Conservation (phyloP, 139 green algal genomes). For the Tetraselmis striata region DNA sequence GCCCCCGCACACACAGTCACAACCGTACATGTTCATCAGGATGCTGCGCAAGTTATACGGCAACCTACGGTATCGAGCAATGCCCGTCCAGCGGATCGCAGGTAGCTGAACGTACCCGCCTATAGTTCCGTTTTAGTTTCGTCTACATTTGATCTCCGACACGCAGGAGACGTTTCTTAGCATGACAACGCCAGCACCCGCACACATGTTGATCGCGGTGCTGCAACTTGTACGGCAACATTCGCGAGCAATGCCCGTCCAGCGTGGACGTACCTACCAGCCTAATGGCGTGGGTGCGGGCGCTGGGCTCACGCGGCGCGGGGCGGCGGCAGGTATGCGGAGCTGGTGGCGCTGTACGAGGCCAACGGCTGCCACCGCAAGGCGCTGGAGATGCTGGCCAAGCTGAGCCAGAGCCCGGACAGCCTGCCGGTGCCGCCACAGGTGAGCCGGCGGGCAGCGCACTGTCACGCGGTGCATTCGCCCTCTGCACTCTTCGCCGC, state of each 20-base stretch:
- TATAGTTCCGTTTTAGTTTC: too few relatives aligned
- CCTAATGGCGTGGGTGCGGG: slow-evolving; percentile 7
- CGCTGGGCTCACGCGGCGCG: slow-evolving; percentile 7
- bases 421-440: neutral
- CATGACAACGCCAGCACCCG: too few relatives aligned
- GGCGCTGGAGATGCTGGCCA: slow-evolving; percentile 1
- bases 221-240: neutral
- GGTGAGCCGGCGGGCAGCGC: slow-evolving; percentile 24
- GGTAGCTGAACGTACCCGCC: too few relatives aligned
- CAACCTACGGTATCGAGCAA: too few relatives aligned
- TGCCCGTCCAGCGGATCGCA: too few relatives aligned
- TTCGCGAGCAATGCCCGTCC: too few relatives aligned
- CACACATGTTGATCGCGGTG: neutral
- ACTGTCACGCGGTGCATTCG: slow-evolving; percentile 41
- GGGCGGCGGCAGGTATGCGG: slow-evolving; percentile 63
- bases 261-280: too few relatives aligned
- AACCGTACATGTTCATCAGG: too few relatives aligned
- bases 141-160: too few relatives aligned
- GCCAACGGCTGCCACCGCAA: slow-evolving; percentile 31
- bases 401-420: neutral
- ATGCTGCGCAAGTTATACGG: too few relatives aligned
- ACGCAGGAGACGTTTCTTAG: too few relatives aligned
- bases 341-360: slow-evolving; percentile 78
- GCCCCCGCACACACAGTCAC: too few relatives aligned
- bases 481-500: neutral